Percentiles rank a stretch among this genome's conserved stretches.
phyloP scores from a whole-genome alignment of 177 flowering plant genomes.

The Vitis hybrid region DNA sequence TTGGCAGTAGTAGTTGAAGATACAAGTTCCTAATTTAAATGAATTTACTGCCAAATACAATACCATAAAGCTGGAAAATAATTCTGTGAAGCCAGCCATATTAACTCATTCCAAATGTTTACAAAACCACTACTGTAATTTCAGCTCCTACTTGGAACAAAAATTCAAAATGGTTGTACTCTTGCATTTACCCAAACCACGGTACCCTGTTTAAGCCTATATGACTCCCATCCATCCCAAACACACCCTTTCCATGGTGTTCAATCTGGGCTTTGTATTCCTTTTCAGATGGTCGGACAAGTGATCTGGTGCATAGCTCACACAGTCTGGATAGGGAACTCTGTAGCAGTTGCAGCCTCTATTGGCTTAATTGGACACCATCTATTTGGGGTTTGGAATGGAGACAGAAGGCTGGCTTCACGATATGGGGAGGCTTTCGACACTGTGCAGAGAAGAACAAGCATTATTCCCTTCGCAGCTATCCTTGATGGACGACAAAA shows the following conservation, averaged over 20 bases:
- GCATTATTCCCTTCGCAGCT: constrained; percentile 91
- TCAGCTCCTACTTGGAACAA: no score
- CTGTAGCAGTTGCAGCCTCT: constrained; percentile 92
- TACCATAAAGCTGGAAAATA: no score
- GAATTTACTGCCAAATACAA: no score
- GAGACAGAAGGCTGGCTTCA: constrained; percentile 75
- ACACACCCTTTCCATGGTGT: background rate
- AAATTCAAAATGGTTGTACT: no score
- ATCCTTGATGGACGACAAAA: constrained; percentile 92
- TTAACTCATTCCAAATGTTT: no score
- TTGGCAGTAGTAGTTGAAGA: no score
- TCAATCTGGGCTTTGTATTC: background rate
- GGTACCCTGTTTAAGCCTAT: no score
- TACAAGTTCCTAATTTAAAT: no score
- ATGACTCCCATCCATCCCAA: background rate
- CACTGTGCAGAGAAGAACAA: constrained; percentile 70
- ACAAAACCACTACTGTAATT: no score
- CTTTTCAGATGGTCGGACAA: constrained; percentile 90
- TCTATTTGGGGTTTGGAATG: constrained; percentile 97
- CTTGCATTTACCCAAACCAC: no score
- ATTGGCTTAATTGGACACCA: constrained; percentile 89
- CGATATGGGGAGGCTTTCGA: constrained; percentile 84
- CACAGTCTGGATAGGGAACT: constrained; percentile 90
- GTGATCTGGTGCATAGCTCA: constrained; percentile 98
- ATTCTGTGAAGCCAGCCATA: no score